phyloP scores from a whole-genome alignment of 345 rosid species.

The Sapria himalayana region DNA sequence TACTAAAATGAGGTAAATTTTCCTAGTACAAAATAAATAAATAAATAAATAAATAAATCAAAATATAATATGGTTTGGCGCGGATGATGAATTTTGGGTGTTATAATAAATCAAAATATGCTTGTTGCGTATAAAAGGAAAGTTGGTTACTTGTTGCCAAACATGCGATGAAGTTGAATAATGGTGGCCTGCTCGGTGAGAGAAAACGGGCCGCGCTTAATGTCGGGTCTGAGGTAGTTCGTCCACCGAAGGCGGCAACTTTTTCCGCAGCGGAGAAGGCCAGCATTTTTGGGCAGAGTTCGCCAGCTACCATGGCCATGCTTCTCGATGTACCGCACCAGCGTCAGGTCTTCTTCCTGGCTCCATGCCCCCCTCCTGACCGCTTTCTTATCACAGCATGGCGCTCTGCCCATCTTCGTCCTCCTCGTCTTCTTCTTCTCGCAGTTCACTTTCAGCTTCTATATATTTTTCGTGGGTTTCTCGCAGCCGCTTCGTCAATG shows the following conservation, averaged over 20 bases:
- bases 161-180: constrained; percentile 11
- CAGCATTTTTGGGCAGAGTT: constrained; percentile 73
- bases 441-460: too few relatives aligned
- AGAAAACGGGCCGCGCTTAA: constrained; percentile 19
- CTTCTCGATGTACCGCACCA: constrained; percentile 42
- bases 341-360: constrained; percentile 57
- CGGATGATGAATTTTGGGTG: too few relatives aligned
- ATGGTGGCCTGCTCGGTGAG: constrained; percentile 16
- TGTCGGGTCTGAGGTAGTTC: constrained; percentile 23
- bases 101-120: too few relatives aligned
- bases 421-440: too few relatives aligned
- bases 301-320: constrained; percentile 87
- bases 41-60: too few relatives aligned
- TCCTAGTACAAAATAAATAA: too few relatives aligned
- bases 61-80: too few relatives aligned
- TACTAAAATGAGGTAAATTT: too few relatives aligned
- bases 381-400: constrained; percentile 67
- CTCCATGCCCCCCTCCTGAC: constrained; percentile 90
- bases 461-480: too few relatives aligned
- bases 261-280: constrained; percentile 24
- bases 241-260: constrained; percentile 26
- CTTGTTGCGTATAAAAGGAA: background rate
- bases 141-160: constrained; percentile 20
- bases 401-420: constrained; percentile 46
- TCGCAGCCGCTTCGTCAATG: too few relatives aligned